These are phyloP conservation scores for Daldinia caldariorum DNA, from an alignment of 495 filamentous ascomycete genomes.

Conservation along the genomic window DNA sequence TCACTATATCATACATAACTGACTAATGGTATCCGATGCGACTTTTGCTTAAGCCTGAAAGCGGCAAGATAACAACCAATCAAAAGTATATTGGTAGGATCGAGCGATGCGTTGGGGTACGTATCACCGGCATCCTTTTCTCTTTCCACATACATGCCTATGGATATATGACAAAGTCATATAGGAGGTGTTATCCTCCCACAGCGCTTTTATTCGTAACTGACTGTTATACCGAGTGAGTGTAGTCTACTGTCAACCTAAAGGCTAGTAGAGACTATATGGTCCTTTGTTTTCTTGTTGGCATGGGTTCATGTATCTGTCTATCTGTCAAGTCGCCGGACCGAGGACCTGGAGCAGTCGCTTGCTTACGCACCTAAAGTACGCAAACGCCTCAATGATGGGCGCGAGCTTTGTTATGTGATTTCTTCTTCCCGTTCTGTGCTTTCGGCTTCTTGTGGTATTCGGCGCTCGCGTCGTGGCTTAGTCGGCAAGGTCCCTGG, in stretches of 20 bases:
- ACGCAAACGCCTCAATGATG: constrained; percentile 37
- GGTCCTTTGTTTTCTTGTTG: constrained; percentile 3
- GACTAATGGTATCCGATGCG: neutral
- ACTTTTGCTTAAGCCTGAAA: neutral
- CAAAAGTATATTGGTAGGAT: neutral
- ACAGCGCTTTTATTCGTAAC: constrained; percentile 18
- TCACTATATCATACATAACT: neutral
- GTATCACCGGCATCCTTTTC: constrained; percentile 5
- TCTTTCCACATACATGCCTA: constrained; percentile 2
- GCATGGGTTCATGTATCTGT: constrained; percentile 2
- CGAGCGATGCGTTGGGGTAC: neutral
- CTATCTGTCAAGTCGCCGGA: neutral
- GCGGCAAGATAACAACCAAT: neutral
- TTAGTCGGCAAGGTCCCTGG: constrained; percentile 36
- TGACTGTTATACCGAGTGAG: constrained; percentile 35
- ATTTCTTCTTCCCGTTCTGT: constrained; percentile 45
- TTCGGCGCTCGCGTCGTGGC: constrained; percentile 41
- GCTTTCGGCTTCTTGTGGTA: constrained; percentile 45
- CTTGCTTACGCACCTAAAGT: constrained; percentile 16
- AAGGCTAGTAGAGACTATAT: constrained; percentile 20
- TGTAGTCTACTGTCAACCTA: constrained; percentile 19
- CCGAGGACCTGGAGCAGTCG: constrained; percentile 4
- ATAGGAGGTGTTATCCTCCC: constrained; percentile 9
- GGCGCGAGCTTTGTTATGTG: constrained; percentile 45
- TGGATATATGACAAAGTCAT: neutral